phyloP scores from a whole-genome alignment of 148 eudicot species.

The Vaccinium macrocarpon region DNA sequence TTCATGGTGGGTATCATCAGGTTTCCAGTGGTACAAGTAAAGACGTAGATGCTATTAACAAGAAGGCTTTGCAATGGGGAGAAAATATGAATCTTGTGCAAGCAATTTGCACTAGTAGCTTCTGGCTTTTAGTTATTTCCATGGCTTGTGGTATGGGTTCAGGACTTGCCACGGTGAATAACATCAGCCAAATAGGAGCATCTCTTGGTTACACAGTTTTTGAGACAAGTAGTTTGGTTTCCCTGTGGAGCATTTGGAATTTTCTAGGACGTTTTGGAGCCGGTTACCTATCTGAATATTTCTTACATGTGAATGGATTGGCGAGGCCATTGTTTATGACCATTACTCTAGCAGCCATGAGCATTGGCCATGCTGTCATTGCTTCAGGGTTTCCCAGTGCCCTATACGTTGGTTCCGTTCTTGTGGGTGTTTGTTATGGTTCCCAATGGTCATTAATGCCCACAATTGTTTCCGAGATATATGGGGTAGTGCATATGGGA shows the following conservation, averaged over 20 bases:
- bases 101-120: conserved; percentile 53
- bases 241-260: conserved; percentile 82
- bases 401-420: conserved; percentile 52
- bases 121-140: conserved; percentile 63
- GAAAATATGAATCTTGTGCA: conserved; percentile 51
- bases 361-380: conserved; percentile 51
- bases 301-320: conserved; percentile 50
- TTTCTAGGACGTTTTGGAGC: conserved; percentile 80
- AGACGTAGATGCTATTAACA: neutral
- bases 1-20: conserved; percentile 19
- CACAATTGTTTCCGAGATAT: conserved; percentile 64
- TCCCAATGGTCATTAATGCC: conserved; percentile 85
- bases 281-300: conserved; percentile 65
- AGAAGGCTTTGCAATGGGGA: neutral
- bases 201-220: conserved; percentile 53
- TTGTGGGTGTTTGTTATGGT: conserved; percentile 70
- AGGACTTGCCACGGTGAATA: conserved; percentile 65
- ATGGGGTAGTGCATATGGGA: conserved; percentile 62
- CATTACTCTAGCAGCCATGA: conserved; percentile 52
- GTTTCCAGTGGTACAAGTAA: neutral
- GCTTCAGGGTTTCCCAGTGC: conserved; percentile 66
- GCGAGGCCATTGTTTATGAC: conserved; percentile 63
- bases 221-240: conserved; percentile 63
- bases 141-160: conserved; percentile 69
- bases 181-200: conserved; percentile 69